Evolutionary conservation across 2,329 filamentous ascomycete genomes (phyloP).

Genomic region (Colletotrichum sp.): DNA sequence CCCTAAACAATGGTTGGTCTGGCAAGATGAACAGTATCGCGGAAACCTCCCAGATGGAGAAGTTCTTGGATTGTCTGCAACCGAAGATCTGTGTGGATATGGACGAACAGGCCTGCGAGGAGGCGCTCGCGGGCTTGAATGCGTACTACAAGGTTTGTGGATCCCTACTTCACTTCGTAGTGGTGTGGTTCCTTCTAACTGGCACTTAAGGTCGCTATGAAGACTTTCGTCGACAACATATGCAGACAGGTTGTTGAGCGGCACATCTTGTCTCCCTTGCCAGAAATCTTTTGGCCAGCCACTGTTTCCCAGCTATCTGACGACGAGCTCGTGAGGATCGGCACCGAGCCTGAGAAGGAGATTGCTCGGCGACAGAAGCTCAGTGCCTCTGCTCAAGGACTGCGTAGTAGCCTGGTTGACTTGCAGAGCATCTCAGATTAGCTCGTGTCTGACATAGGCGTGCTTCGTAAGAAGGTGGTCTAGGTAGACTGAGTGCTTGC

Average conservation of each 20-base stretch:
- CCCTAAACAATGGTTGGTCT: background rate
- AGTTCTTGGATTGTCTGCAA: background rate
- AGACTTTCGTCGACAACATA: slow-evolving; percentile 29
- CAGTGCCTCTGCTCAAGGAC: background rate
- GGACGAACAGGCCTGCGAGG: slow-evolving; percentile 23
- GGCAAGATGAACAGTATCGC: rapidly evolving
- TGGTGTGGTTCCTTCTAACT: rapidly evolving
- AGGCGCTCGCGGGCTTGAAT: slow-evolving; percentile 21
- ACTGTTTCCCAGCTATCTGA: background rate
- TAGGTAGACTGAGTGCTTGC: background rate
- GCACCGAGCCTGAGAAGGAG: slow-evolving; percentile 1
- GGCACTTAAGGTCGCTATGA: background rate
- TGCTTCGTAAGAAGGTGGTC: background rate
- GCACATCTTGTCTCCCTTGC: slow-evolving; percentile 21
- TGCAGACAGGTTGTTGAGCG: slow-evolving; percentile 26
- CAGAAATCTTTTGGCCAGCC: background rate
- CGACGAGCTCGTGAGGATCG: slow-evolving; percentile 6
- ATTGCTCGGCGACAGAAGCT: background rate
- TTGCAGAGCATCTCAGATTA: background rate
- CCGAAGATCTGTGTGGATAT: slow-evolving; percentile 2
- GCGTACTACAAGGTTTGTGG: slow-evolving; percentile 27
- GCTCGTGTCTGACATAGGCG: background rate
- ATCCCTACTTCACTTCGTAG: rapidly evolving
- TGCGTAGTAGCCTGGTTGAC: background rate
- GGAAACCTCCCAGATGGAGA: rapidly evolving